These are phyloP conservation scores for Combretum micranthum DNA, from an alignment of 345 rosid genomes.

Conservation along the genomic window DNA sequence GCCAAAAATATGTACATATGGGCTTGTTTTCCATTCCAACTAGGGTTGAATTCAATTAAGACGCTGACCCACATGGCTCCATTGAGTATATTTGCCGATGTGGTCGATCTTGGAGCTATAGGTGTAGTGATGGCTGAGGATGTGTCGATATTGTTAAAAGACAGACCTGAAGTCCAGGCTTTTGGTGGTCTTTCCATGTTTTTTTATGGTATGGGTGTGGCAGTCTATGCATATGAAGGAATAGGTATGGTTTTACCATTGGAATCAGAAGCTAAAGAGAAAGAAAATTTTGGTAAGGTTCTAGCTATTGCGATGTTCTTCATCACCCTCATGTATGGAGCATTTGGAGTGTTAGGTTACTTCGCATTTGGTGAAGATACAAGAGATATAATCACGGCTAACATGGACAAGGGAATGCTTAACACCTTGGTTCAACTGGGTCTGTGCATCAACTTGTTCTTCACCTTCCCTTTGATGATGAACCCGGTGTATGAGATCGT, in stretches of 20 bases:
- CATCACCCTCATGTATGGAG: conserved; percentile 53
- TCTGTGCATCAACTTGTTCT: conserved; percentile 72
- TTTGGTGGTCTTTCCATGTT: conserved; percentile 56
- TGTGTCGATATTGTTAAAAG: conserved; percentile 25
- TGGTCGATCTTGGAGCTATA: conserved; percentile 76
- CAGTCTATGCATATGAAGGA: conserved; percentile 73
- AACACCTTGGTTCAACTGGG: conserved; percentile 68
- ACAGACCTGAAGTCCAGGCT: conserved; percentile 41
- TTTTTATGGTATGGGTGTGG: conserved; percentile 80
- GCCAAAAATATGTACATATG: conserved; percentile 54
- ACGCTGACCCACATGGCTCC: conserved; percentile 85
- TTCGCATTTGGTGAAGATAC: conserved; percentile 70
- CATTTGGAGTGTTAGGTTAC: conserved; percentile 68
- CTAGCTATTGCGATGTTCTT: conserved; percentile 47
- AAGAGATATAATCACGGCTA: conserved; percentile 69
- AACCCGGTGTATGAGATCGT: conserved; percentile 80
- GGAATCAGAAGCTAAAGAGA: conserved; percentile 60
- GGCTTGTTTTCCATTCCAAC: conserved; percentile 78
- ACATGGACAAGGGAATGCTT: conserved; percentile 54
- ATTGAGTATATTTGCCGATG: conserved; percentile 83
- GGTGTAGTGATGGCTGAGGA: conserved; percentile 64
- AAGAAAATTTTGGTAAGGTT: conserved; percentile 45
- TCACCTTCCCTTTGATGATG: conserved; percentile 94
- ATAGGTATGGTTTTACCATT: conserved; percentile 71
- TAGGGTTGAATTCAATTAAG: conserved; percentile 64